phyloP scores from a whole-genome alignment of 1,284 basidiomycete species.

The Ustilago vetiveriae region DNA sequence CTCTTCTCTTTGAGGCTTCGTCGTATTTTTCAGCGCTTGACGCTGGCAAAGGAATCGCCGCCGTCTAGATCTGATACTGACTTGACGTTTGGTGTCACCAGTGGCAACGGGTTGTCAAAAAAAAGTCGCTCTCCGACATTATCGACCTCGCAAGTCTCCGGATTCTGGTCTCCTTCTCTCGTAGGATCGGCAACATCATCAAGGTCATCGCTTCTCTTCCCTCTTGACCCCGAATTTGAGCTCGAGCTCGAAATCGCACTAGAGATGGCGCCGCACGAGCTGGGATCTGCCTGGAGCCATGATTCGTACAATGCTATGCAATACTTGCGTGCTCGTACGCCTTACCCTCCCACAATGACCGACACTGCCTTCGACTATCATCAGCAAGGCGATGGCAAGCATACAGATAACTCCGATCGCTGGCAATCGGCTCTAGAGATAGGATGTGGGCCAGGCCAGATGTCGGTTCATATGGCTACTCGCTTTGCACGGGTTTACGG shows the following conservation, averaged over 20 bases:
- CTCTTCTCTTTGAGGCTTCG: constrained; percentile 17
- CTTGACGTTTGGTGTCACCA: neutral
- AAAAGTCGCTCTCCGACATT: constrained; percentile 13
- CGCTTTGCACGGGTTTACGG: constrained; percentile 37
- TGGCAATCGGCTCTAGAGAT: constrained; percentile 44
- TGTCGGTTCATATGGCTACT: constrained; percentile 44
- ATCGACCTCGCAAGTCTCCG: constrained; percentile 9
- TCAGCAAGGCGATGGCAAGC: constrained; percentile 9
- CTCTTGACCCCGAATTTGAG: constrained; percentile 31
- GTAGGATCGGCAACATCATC: constrained; percentile 14
- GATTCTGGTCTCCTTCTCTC: neutral
- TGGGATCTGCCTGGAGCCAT: constrained; percentile 42
- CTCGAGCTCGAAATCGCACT: constrained; percentile 42
- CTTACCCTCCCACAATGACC: constrained; percentile 43
- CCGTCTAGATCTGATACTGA: neutral
- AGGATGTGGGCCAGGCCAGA: constrained; percentile 44
- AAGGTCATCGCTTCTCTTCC: constrained; percentile 23
- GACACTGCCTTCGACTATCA: constrained; percentile 40
- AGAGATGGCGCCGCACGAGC: constrained; percentile 35
- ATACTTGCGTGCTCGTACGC: constrained; percentile 41
- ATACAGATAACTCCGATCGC: constrained; percentile 1
- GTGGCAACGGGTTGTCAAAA: neutral
- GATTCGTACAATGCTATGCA: constrained; percentile 40
- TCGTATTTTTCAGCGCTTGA: constrained; percentile 11
- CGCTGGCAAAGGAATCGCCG: neutral